A percentile compares a stretch with the other conserved stretches of the same genome.
These are phyloP conservation scores for Sanghuangporus weigelae DNA, from an alignment of 1,284 basidiomycete species.

Conservation along the genomic window DNA sequence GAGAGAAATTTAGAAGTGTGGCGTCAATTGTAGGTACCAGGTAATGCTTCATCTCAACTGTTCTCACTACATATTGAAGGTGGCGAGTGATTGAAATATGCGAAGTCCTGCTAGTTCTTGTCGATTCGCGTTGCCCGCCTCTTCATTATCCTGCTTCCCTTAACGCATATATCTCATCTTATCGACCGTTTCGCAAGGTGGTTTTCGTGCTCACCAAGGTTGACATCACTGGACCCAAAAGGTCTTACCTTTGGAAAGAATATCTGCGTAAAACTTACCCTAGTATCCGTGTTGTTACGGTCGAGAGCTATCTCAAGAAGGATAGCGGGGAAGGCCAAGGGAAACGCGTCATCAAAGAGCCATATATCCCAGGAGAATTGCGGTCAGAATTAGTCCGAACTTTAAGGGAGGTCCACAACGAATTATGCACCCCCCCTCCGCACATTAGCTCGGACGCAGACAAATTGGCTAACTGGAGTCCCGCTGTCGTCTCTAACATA, in stretches of 20 bases:
- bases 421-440: constrained; percentile 67
- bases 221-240: constrained; percentile 62
- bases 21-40: constrained; percentile 69
- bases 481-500: constrained; percentile 55
- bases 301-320: constrained; percentile 66
- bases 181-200: constrained; percentile 45
- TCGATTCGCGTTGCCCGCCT: constrained; percentile 82
- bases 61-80: constrained; percentile 32
- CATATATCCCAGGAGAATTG: constrained; percentile 60
- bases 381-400: constrained; percentile 60
- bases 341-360: constrained; percentile 44
- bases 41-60: constrained; percentile 11
- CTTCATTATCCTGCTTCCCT: constrained; percentile 49
- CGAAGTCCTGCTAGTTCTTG: constrained; percentile 77
- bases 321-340: constrained; percentile 42
- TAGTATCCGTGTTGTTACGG: constrained; percentile 56
- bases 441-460: constrained; percentile 46
- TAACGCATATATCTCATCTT: constrained; percentile 35
- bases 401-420: constrained; percentile 61
- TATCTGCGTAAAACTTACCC: constrained; percentile 60
- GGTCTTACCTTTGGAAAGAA: constrained; percentile 60
- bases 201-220: constrained; percentile 84
- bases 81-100: constrained; percentile 88
- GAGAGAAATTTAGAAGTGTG: constrained; percentile 91
- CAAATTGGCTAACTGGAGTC: constrained; percentile 60